Percentiles rank a stretch among this genome's conserved stretches.
Evolutionary conservation across 1,284 basidiomycete species (phyloP).

Genomic region (Puccinia horiana): DNA sequence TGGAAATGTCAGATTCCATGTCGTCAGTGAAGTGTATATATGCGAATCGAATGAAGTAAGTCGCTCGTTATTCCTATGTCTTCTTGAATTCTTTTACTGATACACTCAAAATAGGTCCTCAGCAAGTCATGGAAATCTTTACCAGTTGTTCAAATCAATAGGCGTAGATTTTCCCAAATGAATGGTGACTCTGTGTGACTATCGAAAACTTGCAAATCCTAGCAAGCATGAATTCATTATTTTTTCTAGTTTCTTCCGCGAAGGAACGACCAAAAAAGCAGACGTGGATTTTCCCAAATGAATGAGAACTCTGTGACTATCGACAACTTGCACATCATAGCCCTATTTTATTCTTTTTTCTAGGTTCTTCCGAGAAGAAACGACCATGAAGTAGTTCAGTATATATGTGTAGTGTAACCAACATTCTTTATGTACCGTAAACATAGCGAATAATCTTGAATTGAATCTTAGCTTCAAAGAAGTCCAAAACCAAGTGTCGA

Average conservation of each 20-base stretch:
- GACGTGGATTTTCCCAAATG: no score
- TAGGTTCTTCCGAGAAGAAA: neutral
- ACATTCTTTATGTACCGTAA: neutral
- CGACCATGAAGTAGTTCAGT: constrained; percentile 12
- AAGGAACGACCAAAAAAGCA: no score
- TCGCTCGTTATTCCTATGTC: neutral
- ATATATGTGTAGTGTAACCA: neutral
- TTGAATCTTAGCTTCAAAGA: neutral
- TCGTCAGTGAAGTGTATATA: constrained; percentile 11
- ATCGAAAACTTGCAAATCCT: neutral
- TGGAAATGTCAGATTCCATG: neutral
- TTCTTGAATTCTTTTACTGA: neutral
- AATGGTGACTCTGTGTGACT: neutral
- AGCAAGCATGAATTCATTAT: neutral
- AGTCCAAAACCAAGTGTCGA: neutral
- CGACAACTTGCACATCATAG: no score
- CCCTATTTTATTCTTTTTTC: neutral
- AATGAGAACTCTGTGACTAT: no score
- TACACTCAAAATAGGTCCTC: constrained; percentile 16
- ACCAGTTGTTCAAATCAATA: constrained; percentile 5
- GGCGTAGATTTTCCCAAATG: neutral
- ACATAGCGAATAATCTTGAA: neutral
- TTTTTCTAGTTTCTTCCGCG: neutral
- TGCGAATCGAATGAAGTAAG: constrained; percentile 46
- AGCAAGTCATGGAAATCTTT: constrained; percentile 16